Base-by-base conservation (phyloP, 495 filamentous ascomycete genomes). In the Ramalina peruviana region DNA sequence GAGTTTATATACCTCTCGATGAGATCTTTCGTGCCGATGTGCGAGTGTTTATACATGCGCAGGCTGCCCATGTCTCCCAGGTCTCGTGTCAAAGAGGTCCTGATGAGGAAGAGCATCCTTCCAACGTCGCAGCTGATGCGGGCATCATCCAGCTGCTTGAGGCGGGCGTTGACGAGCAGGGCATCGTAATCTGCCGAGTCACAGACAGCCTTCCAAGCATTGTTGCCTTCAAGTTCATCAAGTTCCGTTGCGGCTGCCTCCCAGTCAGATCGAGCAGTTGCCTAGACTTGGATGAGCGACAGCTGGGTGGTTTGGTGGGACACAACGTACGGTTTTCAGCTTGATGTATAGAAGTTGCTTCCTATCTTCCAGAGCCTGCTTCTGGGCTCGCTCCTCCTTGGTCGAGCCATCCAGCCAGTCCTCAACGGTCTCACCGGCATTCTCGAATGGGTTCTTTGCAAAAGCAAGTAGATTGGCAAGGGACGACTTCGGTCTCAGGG, bases 1-100 rank as follows among this genome's bases (percentile, higher is more conserved):
- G 86, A 82, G 37, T 82, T 77, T 48, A 94, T 90, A 58, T 96
- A 96, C 15, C 72, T 70, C 63, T 95, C 89, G 51, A 95, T 86
- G 41, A 96, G 65, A 30, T 73, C 67, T 63, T 96, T 95, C 1
- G 90, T 96, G 3, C 90, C 89, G 27, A 83, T 76, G 60, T 92
- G 82, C 2, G 84, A 83, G 58, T 94, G 85, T 47, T 78, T 80
- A 65, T 94, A 96, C 6, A 96, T 75, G 40, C 78, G 74, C 10
- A 81, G 72, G 62, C 88, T 84, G 45, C 82, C 86, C 83, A 95
- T 94, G 53, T 80, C 83, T 11, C 87, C 90, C 33, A 95, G 60
- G 55, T 87, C 79, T 27, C 89, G 81, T 30, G 82, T 86, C 47
- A 96, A 62, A 5, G 83, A 71, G 0, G 89, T 94, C 37, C 89